Evolutionary conservation across 2,329 filamentous ascomycete species (phyloP).

Genomic region (Aphanocladium album): DNA sequence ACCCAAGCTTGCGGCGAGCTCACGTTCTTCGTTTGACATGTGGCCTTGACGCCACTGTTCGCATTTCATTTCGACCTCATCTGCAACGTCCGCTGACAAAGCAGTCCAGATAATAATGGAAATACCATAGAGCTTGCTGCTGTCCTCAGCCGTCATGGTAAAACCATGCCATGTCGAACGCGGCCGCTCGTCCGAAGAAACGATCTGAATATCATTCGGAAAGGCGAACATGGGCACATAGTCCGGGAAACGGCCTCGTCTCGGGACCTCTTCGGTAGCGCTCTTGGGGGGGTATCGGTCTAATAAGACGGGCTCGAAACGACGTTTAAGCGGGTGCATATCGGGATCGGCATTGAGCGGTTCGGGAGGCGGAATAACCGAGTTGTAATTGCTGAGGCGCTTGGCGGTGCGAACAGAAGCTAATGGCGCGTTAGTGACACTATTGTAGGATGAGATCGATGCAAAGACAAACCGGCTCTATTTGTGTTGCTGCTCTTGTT

Average conservation of each 20-base stretch:
- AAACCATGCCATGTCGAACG: conserved; percentile 99
- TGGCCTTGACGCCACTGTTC: conserved; percentile 80
- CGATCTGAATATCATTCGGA: conserved; percentile 94
- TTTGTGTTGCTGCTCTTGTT: conserved; percentile 60
- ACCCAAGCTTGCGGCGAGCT: conserved; percentile 86
- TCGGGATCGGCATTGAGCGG: conserved; percentile 83
- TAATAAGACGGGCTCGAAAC: conserved; percentile 92
- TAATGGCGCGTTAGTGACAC: conserved; percentile 29
- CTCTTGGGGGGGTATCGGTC: conserved; percentile 87
- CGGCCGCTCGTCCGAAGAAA: conserved; percentile 89
- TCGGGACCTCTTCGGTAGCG: conserved; percentile 72
- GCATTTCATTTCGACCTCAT: conserved; percentile 75
- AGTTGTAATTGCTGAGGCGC: conserved; percentile 95
- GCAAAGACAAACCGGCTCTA: conserved; percentile 36
- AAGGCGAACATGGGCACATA: conserved; percentile 99
- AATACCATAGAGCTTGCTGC: conserved; percentile 86
- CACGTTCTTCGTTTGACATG: conserved; percentile 86
- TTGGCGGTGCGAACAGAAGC: conserved; percentile 71
- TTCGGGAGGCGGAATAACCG: conserved; percentile 89
- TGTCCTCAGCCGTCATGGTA: conserved; percentile 92
- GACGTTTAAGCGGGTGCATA: conserved; percentile 91
- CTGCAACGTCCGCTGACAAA: conserved; percentile 72
- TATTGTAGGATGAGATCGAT: not conserved
- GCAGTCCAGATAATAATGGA: conserved; percentile 92
- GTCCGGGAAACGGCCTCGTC: conserved; percentile 84